A percentile compares a stretch with the other conserved stretches of the same genome.
These are phyloP conservation scores for Jatropha multifida DNA, from an alignment of 441 rosid species.

Conservation along the genomic window DNA sequence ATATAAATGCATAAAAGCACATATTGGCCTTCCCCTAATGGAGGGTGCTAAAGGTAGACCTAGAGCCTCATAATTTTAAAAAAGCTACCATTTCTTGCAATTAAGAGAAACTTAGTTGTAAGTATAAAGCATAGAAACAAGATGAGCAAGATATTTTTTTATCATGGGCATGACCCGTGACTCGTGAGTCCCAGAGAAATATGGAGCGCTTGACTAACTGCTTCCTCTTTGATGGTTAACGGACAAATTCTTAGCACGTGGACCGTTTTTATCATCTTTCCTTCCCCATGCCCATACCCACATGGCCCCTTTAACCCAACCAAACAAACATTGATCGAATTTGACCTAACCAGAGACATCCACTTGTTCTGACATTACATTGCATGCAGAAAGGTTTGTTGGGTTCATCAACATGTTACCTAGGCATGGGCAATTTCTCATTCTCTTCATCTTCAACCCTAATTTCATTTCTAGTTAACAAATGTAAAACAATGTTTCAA, in stretches of 20 bases:
- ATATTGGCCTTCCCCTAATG: no score
- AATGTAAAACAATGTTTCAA: no score
- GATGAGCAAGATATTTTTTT: neutral
- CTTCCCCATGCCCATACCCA: neutral
- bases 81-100: no score
- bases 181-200: slow-evolving; percentile 14
- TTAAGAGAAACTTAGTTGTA: no score
- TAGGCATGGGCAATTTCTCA: slow-evolving; percentile 12
- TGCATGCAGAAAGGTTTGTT: slow-evolving; percentile 3
- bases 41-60: no score
- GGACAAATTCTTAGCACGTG: slow-evolving; percentile 13
- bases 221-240: neutral
- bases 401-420: slow-evolving; percentile 13
- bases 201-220: slow-evolving; percentile 12
- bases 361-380: neutral
- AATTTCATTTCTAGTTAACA: neutral
- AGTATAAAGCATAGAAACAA: neutral
- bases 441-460: neutral
- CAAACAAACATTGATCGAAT: neutral
- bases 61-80: no score
- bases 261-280: neutral
- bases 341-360: neutral
- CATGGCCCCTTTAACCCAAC: neutral
- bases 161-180: neutral
- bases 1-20: no score